Conservation (phyloP, 805 yeast species). For the Cyberlindnera veronae region DNA sequence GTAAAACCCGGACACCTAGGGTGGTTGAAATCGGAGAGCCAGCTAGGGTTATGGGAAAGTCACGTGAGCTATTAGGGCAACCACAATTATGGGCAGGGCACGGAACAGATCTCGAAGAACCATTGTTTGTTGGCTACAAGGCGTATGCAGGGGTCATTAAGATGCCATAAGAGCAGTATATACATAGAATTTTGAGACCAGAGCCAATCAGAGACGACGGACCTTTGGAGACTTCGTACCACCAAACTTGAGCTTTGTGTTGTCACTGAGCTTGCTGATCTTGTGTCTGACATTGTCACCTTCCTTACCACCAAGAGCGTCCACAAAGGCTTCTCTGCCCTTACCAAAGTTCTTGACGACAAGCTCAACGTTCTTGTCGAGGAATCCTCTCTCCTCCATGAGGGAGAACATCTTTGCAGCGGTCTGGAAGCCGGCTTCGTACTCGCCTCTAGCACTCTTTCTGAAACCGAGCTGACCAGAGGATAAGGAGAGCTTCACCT, state of each 20-base stretch:
- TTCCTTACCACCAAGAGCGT: constrained; percentile 86
- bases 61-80: constrained; percentile 16
- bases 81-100: not conserved
- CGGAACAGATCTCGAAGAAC: not conserved
- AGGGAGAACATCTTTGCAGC: constrained; percentile 66
- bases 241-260: constrained; percentile 84
- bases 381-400: constrained; percentile 58
- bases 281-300: constrained; percentile 66
- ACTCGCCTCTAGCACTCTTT: constrained; percentile 86
- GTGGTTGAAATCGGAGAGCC: not conserved
- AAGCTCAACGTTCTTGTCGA: constrained; percentile 66
- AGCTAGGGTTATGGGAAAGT: not conserved
- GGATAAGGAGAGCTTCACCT: constrained; percentile 59
- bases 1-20: constrained; percentile 15
- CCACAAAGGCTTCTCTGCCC: constrained; percentile 82
- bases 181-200: constrained; percentile 2
- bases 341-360: constrained; percentile 81
- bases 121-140: no score
- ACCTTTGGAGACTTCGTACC: constrained; percentile 83
- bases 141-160: constrained; percentile 7
- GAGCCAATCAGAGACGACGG: constrained; percentile 56
- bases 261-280: constrained; percentile 70
- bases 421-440: constrained; percentile 90
- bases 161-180: constrained; percentile 6
- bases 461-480: constrained; percentile 90